Conservation (phyloP, 805 yeast species). For the Candida maesae region DNA sequence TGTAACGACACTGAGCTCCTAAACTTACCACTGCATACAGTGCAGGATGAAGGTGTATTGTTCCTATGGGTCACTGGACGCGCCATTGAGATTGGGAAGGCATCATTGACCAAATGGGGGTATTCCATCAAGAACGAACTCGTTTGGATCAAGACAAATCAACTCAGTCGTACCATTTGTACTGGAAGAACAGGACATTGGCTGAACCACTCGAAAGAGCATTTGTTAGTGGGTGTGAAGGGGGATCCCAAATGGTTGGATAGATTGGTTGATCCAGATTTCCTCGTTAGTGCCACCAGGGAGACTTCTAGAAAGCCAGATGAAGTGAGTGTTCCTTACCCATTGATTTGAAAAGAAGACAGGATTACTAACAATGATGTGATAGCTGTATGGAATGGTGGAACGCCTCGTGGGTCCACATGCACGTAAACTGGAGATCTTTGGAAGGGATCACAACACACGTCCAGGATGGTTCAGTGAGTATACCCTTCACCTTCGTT, state of each 20-base stretch:
- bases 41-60: constrained; percentile 82
- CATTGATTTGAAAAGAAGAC: background rate
- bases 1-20: constrained; percentile 74
- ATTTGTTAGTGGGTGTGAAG: constrained; percentile 77
- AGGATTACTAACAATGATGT: constrained; percentile 9
- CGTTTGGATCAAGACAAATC: constrained; percentile 90
- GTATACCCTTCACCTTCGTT: background rate
- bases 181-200: constrained; percentile 98
- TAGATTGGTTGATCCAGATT: constrained; percentile 64
- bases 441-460: constrained; percentile 82
- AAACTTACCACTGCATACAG: constrained; percentile 55
- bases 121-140: constrained; percentile 73
- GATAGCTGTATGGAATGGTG: constrained; percentile 64
- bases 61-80: constrained; percentile 95
- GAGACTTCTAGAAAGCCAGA: constrained; percentile 92
- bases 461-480: constrained; percentile 82
- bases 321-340: constrained; percentile 38
- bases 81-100: constrained; percentile 83
- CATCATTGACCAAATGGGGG: constrained; percentile 78
- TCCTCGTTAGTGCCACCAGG: constrained; percentile 76
- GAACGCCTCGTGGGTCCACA: constrained; percentile 79
- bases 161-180: constrained; percentile 80
- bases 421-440: constrained; percentile 79
- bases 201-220: constrained; percentile 94
- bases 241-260: constrained; percentile 76